phyloP scores from a whole-genome alignment of 345 rosid species.

The Gossypium stocksii region DNA sequence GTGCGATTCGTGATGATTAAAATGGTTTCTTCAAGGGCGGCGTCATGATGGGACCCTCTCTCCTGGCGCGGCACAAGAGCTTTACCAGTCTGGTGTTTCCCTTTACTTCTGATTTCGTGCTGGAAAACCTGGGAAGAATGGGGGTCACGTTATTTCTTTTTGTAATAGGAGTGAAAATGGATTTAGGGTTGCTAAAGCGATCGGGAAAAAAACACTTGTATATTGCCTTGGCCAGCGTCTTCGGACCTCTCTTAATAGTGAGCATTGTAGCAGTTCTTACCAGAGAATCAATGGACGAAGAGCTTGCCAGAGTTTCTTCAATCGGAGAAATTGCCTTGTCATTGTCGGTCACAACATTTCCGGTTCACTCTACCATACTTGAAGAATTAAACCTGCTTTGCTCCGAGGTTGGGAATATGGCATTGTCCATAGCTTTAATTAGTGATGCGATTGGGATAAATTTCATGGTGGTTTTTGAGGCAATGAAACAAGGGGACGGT shows the following conservation, averaged over 20 bases:
- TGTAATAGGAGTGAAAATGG: not conserved
- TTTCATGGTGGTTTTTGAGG: not conserved
- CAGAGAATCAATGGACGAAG: conserved; percentile 26
- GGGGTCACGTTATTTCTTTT: conserved; percentile 38
- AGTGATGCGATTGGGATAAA: not conserved
- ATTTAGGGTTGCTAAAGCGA: not conserved
- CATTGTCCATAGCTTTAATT: not conserved
- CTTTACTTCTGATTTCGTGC: conserved; percentile 33
- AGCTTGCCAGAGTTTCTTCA: conserved; percentile 18
- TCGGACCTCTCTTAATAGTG: conserved; percentile 24
- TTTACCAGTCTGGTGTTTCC: conserved; percentile 38
- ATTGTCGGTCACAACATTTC: not conserved
- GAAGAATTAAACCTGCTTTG: conserved; percentile 7
- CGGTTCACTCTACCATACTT: not conserved
- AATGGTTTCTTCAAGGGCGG: conserved; percentile 53
- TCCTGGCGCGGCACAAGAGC: conserved; percentile 42
- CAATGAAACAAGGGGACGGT: not conserved
- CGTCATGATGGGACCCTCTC: conserved; percentile 66
- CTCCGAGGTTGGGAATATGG: conserved; percentile 9
- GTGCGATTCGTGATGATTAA: not conserved
- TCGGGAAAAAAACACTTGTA: not conserved
- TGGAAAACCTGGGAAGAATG: conserved; percentile 45
- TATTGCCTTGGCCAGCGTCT: not conserved
- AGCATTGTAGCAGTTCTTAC: conserved; percentile 19
- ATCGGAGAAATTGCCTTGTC: not conserved